phyloP scores from a whole-genome alignment of 148 eudicot species.

The Fagopyrum homotropicum region DNA sequence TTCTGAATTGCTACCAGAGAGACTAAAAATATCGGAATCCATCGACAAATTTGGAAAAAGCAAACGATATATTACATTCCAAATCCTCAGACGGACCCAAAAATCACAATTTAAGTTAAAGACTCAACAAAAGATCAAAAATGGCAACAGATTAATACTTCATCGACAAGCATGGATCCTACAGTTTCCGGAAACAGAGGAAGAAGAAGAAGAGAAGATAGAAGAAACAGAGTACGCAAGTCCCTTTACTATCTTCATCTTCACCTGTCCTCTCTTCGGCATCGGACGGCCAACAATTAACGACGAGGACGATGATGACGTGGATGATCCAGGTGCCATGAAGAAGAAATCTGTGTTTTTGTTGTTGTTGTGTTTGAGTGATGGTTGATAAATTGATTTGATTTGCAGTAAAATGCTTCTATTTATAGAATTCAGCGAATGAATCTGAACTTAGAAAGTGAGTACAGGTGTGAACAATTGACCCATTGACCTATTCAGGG shows the following conservation, averaged over 20 bases:
- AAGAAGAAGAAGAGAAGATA: constrained; percentile 16
- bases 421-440: neutral
- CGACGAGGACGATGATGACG: neutral
- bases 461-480: neutral
- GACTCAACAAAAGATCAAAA: neutral
- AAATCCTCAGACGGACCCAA: neutral
- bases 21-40: neutral
- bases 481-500: neutral
- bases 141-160: neutral
- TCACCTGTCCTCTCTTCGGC: constrained; percentile 33
- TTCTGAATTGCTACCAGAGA: neutral
- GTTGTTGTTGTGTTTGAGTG: neutral
- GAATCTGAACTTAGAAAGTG: neutral
- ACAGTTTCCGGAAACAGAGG: neutral
- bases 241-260: constrained; percentile 18
- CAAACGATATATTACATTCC: too few species aligned
- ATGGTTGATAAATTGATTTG: neutral
- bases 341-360: neutral
- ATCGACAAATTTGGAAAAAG: too few species aligned
- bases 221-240: constrained; percentile 26
- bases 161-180: neutral
- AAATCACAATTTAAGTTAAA: neutral
- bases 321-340: constrained; percentile 2
- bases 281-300: constrained; percentile 26
- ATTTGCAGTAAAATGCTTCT: neutral